Evolutionary conservation across 441 rosid genomes (phyloP).

Genomic region (Jatropha multifida): DNA sequence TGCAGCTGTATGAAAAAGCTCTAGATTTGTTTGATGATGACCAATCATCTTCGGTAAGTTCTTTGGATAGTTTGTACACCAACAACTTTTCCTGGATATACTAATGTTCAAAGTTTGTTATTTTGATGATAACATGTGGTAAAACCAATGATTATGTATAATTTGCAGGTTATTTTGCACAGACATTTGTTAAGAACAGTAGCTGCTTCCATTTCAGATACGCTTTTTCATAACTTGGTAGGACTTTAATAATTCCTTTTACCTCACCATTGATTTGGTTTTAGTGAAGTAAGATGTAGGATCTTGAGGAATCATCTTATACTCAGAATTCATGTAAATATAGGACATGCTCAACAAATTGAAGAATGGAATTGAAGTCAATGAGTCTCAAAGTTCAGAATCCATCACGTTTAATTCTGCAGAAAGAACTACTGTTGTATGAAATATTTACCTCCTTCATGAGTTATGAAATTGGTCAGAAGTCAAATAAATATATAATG

Average conservation of each 20-base stretch:
- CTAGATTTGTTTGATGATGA: slow-evolving; percentile 91
- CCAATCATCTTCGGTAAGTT: slow-evolving; percentile 80
- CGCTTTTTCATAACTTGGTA: slow-evolving; percentile 76
- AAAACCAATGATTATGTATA: slow-evolving; percentile 22
- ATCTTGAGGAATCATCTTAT: slow-evolving; percentile 24
- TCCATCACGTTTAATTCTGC: slow-evolving; percentile 46
- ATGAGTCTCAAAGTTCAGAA: slow-evolving; percentile 58
- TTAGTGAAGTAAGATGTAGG: slow-evolving; percentile 22
- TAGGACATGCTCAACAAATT: slow-evolving; percentile 79
- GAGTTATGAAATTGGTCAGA: slow-evolving; percentile 12
- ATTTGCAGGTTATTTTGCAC: slow-evolving; percentile 77
- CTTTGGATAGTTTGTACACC: slow-evolving; percentile 14
- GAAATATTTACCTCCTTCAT: slow-evolving; percentile 25
- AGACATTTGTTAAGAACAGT: slow-evolving; percentile 88
- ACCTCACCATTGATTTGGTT: slow-evolving; percentile 14
- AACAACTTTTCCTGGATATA: neutral
- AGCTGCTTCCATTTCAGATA: slow-evolving; percentile 68
- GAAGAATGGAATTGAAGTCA: slow-evolving; percentile 76
- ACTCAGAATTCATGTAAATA: slow-evolving; percentile 17
- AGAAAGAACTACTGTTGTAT: slow-evolving; percentile 74
- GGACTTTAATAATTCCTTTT: slow-evolving; percentile 21
- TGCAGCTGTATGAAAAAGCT: slow-evolving; percentile 94
- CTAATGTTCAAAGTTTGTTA: slow-evolving; percentile 8
- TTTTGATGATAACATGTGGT: slow-evolving; percentile 27
- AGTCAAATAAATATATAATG: neutral